Conservation (phyloP, 2,329 filamentous ascomycete genomes). For the Thermoascus crustaceus region DNA sequence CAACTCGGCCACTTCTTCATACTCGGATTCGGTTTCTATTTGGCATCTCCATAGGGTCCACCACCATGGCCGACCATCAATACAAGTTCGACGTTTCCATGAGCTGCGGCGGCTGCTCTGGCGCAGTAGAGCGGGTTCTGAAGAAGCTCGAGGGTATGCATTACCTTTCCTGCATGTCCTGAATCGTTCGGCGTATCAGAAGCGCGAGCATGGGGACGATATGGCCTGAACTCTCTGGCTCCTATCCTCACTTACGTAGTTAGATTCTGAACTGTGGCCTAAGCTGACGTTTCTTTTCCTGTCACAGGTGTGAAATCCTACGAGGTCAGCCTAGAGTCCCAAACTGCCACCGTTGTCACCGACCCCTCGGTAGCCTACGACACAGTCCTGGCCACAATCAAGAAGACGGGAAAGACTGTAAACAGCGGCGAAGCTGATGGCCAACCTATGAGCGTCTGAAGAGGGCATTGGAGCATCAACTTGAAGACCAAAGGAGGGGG, state of each 20-base stretch:
- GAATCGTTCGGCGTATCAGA: no score
- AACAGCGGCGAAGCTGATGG: constrained; percentile 52
- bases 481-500: not conserved
- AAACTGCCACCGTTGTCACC: constrained; percentile 71
- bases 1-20: no score
- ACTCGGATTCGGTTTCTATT: no score
- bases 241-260: not conserved
- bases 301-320: constrained; percentile 70
- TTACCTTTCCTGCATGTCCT: constrained; percentile 3
- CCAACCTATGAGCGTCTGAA: constrained; percentile 27
- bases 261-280: not conserved
- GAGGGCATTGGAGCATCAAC: not conserved
- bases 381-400: constrained; percentile 76
- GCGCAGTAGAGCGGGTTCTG: constrained; percentile 82
- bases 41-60: constrained; percentile 1
- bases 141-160: constrained; percentile 77
- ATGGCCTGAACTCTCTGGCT: no score
- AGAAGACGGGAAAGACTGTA: constrained; percentile 92
- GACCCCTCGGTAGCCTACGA: constrained; percentile 64
- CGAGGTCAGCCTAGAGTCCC: constrained; percentile 78
- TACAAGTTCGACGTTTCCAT: constrained; percentile 96
- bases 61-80: constrained; percentile 66
- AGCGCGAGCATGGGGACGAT: no score
- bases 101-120: constrained; percentile 93
- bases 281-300: not conserved